These are phyloP conservation scores for Citrus glauca DNA, from an alignment of 345 rosid genomes.

Conservation along the genomic window DNA sequence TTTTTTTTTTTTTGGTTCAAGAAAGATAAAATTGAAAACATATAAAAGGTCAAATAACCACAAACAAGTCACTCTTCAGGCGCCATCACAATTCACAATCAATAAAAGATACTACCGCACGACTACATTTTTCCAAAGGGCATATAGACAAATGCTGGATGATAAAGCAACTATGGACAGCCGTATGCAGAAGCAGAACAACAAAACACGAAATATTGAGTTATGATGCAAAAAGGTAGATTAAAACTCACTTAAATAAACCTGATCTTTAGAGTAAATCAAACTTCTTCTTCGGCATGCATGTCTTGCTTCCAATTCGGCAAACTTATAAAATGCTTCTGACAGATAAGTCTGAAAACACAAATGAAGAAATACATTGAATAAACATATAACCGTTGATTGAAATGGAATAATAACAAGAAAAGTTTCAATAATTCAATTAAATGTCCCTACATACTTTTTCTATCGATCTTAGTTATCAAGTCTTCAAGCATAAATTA, in stretches of 20 bases:
- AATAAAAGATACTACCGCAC: slow-evolving; percentile 15
- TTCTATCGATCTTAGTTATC: no score
- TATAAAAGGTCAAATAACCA: no score
- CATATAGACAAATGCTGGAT: slow-evolving; percentile 20
- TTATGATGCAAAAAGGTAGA: slow-evolving; percentile 17
- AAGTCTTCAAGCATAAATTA: no score
- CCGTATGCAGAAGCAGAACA: background rate
- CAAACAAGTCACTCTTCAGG: slow-evolving; percentile 28
- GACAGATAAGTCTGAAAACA: no score
- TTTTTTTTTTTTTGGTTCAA: background rate
- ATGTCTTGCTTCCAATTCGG: slow-evolving; percentile 99
- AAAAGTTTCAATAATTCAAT: no score
- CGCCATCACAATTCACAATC: slow-evolving; percentile 37
- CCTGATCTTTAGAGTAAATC: slow-evolving; percentile 58
- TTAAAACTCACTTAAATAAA: slow-evolving; percentile 8
- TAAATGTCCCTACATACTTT: no score
- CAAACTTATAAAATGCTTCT: slow-evolving; percentile 40
- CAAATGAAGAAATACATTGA: no score
- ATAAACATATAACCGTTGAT: no score
- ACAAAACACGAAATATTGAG: slow-evolving; percentile 3
- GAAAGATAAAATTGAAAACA: slow-evolving; percentile 1
- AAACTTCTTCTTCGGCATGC: slow-evolving; percentile 73
- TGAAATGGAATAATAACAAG: no score
- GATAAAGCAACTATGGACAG: slow-evolving; percentile 12
- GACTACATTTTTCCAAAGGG: slow-evolving; percentile 7